Evolutionary conservation across 108 stramenopile species (phyloP), one percentile per base, ranked within the genome.

Genomic region (Cyclotella choctawhatcheeana): DNA sequence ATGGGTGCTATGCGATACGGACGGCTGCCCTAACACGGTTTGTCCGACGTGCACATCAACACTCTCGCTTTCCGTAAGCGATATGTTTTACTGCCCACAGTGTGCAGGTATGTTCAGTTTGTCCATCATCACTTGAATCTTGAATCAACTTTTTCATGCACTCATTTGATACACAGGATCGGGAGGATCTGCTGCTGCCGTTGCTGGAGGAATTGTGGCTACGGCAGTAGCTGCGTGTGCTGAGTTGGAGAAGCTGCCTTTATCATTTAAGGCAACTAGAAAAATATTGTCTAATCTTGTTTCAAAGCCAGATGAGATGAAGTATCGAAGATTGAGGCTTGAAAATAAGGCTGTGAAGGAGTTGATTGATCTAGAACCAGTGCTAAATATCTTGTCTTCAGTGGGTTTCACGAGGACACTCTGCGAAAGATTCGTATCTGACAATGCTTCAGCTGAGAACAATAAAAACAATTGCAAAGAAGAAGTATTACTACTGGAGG

Each of bases 81-180:
- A 75, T 2, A 43, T 75, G 21, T 75, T 75, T 34, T 75, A 75
- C 44, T 75, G 74, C 37, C 74, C 74, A 17, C 18, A n/a, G 10
- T 75, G 74, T 35, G 37, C 37, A 40, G 37, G 8, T 40, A 12
- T 12, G 37, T 6, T 40, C 37, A 12, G 37, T 40, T 6, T 6
- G 37, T 40, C 37, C 12, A 40, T 40, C 37, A 12, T 12, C 37
- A 40, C 37, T n/a, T n/a, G n/a, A n/a, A n/a, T n/a, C n/a, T n/a
- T n/a, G n/a, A n/a, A n/a, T n/a, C n/a, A n/a, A n/a, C n/a, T n/a
- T n/a, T n/a, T n/a, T n/a, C n/a, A n/a, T n/a, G n/a, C n/a, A n/a
- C n/a, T n/a, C n/a, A n/a, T n/a, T n/a, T n/a, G n/a, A n/a, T n/a
- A n/a, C n/a, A n/a, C n/a, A 40, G 73, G 73, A 24, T 34, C 51